phyloP scores from a whole-genome alignment of 768 basidiomycete species.

The Pilatotrama ljubarskyi region DNA sequence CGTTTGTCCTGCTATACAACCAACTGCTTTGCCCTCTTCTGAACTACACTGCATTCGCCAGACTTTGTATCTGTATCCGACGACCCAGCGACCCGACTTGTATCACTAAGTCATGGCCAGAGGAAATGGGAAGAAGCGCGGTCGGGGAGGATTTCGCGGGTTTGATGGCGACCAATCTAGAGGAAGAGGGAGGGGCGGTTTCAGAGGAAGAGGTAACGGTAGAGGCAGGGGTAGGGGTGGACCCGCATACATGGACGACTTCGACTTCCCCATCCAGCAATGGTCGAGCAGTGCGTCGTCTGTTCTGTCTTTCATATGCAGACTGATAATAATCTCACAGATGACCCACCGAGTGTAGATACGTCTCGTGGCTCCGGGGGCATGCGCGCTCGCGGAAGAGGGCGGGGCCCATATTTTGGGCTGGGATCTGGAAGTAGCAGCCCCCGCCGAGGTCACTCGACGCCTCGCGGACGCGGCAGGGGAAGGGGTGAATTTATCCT shows the following conservation, averaged over 20 bases:
- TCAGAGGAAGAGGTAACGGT: conserved; percentile 27
- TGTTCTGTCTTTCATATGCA: not conserved
- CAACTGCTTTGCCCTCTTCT: not conserved
- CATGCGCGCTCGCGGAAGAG: conserved; percentile 30
- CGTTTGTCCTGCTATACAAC: too few relatives aligned
- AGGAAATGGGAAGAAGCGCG: conserved; percentile 21
- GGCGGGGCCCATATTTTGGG: conserved; percentile 12
- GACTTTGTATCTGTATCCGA: not conserved
- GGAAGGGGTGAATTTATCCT: conserved; percentile 2
- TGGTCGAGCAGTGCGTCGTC: conserved; percentile 30
- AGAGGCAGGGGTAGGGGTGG: conserved; percentile 29
- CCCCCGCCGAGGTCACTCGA: not conserved
- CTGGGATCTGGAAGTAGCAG: conserved; percentile 8
- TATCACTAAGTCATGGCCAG: conserved; percentile 26
- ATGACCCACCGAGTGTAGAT: conserved; percentile 13
- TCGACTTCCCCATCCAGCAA: conserved; percentile 32
- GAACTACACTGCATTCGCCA: not conserved
- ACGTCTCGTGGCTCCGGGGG: conserved; percentile 17
- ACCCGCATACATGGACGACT: conserved; percentile 20
- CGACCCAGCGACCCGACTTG: not conserved
- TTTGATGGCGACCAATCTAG: conserved; percentile 2
- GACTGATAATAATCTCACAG: not conserved
- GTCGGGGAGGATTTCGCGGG: conserved; percentile 20
- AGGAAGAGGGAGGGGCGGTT: conserved; percentile 23
- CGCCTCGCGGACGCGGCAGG: conserved; percentile 14